phyloP scores from a whole-genome alignment of 2,329 filamentous ascomycete genomes.

The Xylaria sp. region DNA sequence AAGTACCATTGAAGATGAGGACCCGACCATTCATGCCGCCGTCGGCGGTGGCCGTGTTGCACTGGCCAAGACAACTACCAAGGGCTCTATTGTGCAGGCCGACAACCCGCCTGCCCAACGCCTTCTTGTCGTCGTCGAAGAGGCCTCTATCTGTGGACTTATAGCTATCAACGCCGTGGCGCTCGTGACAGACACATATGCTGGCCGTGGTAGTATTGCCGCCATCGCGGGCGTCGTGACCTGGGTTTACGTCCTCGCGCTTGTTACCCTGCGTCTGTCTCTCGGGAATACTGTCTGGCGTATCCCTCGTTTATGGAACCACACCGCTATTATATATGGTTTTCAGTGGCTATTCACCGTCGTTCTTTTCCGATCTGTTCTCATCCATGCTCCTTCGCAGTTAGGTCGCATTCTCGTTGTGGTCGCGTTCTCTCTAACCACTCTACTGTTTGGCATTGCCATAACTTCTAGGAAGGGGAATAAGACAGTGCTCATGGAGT shows the following conservation, averaged over 20 bases:
- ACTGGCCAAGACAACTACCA: conserved; percentile 56
- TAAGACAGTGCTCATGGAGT: conserved; percentile 79
- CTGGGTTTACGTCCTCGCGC: conserved; percentile 75
- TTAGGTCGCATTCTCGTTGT: conserved; percentile 61
- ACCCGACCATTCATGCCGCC: conserved; percentile 46
- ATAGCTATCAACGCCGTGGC: conserved; percentile 63
- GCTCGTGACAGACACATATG: conserved; percentile 56
- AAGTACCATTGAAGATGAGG: conserved; percentile 55
- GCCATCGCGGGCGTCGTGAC: conserved; percentile 62
- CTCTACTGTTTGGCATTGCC: conserved; percentile 69
- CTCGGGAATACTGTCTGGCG: conserved; percentile 59
- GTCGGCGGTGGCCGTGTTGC: conserved; percentile 49
- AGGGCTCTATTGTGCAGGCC: conserved; percentile 61
- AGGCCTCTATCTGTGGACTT: conserved; percentile 66
- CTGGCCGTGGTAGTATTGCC: conserved; percentile 51
- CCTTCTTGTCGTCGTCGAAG: conserved; percentile 66
- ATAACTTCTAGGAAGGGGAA: conserved; percentile 86
- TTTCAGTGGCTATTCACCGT: conserved; percentile 74
- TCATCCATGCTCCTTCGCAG: conserved; percentile 68
- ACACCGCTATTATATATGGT: conserved; percentile 80
- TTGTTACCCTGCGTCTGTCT: conserved; percentile 68
- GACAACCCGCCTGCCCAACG: conserved; percentile 72
- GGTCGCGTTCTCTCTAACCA: conserved; percentile 67
- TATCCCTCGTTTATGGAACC: conserved; percentile 79
- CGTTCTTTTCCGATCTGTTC: conserved; percentile 74